Evolutionary conservation across 140 eudicot species (phyloP).

Genomic region (Cichorium intybus): DNA sequence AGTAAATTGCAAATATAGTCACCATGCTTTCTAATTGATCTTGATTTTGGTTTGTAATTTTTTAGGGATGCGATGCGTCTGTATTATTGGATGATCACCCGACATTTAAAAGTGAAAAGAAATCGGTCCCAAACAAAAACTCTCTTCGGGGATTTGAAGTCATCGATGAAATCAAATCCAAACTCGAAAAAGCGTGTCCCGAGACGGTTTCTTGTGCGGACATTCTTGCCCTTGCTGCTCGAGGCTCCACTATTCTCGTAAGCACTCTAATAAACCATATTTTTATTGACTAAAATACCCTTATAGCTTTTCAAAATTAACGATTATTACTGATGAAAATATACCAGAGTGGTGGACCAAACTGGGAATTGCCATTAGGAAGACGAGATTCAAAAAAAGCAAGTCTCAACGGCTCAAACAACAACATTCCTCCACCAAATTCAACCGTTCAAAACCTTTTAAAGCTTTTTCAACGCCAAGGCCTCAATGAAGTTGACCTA

Average conservation of each 20-base stretch:
- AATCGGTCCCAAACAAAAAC: constrained; percentile 73
- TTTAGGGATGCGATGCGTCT: constrained; percentile 96
- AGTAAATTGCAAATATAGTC: not conserved
- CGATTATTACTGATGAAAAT: not conserved
- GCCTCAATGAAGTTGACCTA: constrained; percentile 63
- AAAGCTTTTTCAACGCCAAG: constrained; percentile 58
- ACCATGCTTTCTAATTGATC: too few relatives aligned
- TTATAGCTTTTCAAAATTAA: constrained; percentile 8
- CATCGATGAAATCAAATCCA: constrained; percentile 83
- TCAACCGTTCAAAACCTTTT: constrained; percentile 68
- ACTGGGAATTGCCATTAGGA: constrained; percentile 89
- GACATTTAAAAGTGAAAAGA: constrained; percentile 74
- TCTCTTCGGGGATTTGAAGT: constrained; percentile 85
- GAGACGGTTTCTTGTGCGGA: constrained; percentile 92
- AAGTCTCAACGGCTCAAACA: constrained; percentile 63
- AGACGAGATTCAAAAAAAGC: constrained; percentile 87
- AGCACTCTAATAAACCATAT: constrained; percentile 22
- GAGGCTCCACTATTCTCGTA: constrained; percentile 81
- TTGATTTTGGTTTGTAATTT: not conserved
- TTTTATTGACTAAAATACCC: not conserved
- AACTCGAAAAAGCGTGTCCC: constrained; percentile 85
- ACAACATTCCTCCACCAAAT: constrained; percentile 76
- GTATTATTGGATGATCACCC: constrained; percentile 73
- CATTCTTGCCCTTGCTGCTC: constrained; percentile 83
- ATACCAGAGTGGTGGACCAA: constrained; percentile 86